These are phyloP conservation scores for Suillus sp. DNA, from an alignment of 768 basidiomycete species.

Conservation along the genomic window DNA sequence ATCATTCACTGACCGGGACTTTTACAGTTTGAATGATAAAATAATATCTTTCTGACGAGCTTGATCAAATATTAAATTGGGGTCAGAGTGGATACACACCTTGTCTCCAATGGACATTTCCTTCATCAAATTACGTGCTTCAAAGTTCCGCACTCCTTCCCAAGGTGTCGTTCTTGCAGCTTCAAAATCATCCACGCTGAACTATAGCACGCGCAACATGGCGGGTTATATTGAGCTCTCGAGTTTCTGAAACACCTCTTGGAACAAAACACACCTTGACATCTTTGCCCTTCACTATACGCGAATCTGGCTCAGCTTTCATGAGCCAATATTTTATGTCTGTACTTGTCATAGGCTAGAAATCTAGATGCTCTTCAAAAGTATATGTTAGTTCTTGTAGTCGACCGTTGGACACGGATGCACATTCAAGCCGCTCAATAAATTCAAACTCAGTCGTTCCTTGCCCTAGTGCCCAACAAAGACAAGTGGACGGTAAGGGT, in stretches of 20 bases:
- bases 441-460: constrained; percentile 6
- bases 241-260: not conserved
- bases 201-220: constrained; percentile 44
- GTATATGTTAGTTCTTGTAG: not conserved
- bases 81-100: constrained; percentile 39
- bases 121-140: constrained; percentile 83
- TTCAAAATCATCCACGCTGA: constrained; percentile 88
- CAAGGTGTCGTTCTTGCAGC: constrained; percentile 67
- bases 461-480: not conserved
- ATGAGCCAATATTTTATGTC: constrained; percentile 60
- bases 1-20: constrained; percentile 56
- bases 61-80: constrained; percentile 6
- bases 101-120: constrained; percentile 77
- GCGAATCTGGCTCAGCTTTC: constrained; percentile 86
- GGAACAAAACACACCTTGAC: constrained; percentile 58
- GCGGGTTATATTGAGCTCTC: constrained; percentile 5
- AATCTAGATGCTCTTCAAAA: not conserved
- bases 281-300: constrained; percentile 83
- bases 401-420: not conserved
- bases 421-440: not conserved
- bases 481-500: not conserved
- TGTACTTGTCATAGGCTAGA: not conserved
- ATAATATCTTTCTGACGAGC: constrained; percentile 56
- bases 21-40: constrained; percentile 90
- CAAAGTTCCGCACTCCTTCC: constrained; percentile 88